Evolutionary conservation across 352 stramenopile species (phyloP), one percentile per base, ranked within the genome.

Genomic region (Plasmopara halstedii): DNA sequence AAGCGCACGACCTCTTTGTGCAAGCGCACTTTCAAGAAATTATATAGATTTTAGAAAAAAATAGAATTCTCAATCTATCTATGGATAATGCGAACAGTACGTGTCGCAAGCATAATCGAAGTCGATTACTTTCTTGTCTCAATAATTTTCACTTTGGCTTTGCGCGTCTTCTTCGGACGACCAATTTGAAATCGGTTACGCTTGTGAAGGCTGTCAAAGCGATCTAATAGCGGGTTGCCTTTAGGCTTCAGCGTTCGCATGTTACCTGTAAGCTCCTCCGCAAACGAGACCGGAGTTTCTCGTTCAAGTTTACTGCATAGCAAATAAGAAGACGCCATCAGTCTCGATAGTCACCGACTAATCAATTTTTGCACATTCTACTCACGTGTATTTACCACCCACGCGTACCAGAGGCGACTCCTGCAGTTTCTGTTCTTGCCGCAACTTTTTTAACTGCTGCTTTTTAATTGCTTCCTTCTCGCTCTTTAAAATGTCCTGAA

Each of bases 131-230:
- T 88, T 56, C 83, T 88, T 22, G 59, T 65, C 47, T 87, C 75
- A 53, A 88, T 85, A 46, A 87, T 85, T 50, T 73, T 79, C 46
- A 87, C 60, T 64, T 89, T 89, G 49, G 62, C 58, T 62, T 89
- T 89, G 57, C 61, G 59, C 20, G 72, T 79, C 51, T 70, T 64
- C 39, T 62, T 68, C n/a, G 71, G 69, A 25, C 72, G 58, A 26
- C 80, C 83, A 46, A 86, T 70, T 35, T 86, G 61, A 46, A 93
- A 85, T 73, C 84, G 67, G 59, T 91, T 93, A 48, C 82, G 79
- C 67, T 89, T 88, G 73, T 88, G 82, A 40, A 93, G 53, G 66
- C 73, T 89, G 58, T 93, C 82, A 54, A 84, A 91, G 23, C 82
- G 78, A 46, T 93, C 82, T 35, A 89, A 58, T 15, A 93, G 58